phyloP scores from a whole-genome alignment of 2,329 filamentous ascomycete species.

The Ascochyta koolunga region DNA sequence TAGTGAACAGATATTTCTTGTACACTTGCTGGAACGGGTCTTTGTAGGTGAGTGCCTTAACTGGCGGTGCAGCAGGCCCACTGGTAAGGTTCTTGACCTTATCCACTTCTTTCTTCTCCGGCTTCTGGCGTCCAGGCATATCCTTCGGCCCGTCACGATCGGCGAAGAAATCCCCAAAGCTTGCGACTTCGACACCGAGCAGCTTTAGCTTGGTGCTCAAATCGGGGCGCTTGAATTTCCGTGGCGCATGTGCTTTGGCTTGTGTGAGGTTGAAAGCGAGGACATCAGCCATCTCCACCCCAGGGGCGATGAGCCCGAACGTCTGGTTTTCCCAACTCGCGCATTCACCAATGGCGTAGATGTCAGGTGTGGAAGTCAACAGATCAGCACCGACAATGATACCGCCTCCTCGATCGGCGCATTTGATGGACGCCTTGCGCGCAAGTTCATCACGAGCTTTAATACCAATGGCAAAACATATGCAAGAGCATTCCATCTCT shows the following conservation, averaged over 20 bases:
- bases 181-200: conserved; percentile 87
- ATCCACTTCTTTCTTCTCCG: conserved; percentile 53
- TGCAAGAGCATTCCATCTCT: conserved; percentile 74
- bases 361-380: conserved; percentile 70
- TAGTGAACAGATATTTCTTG: conserved; percentile 91
- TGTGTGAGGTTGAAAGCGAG: conserved; percentile 90
- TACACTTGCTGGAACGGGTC: conserved; percentile 89
- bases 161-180: conserved; percentile 92
- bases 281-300: conserved; percentile 91
- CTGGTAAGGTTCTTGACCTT: conserved; percentile 61
- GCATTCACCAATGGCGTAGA: conserved; percentile 91
- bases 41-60: conserved; percentile 86
- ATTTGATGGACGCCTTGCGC: conserved; percentile 70
- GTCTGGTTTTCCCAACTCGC: conserved; percentile 88
- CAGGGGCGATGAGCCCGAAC: conserved; percentile 86
- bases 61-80: conserved; percentile 63
- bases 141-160: conserved; percentile 81
- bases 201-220: conserved; percentile 91
- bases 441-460: conserved; percentile 81
- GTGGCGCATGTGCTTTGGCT: conserved; percentile 71
- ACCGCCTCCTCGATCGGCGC: conserved; percentile 75
- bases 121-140: conserved; percentile 65
- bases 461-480: conserved; percentile 92
- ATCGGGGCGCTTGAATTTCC: conserved; percentile 80
- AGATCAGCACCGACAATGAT: conserved; percentile 72